phyloP scores from a whole-genome alignment of 805 yeast species.

The Spathaspora sp. region DNA sequence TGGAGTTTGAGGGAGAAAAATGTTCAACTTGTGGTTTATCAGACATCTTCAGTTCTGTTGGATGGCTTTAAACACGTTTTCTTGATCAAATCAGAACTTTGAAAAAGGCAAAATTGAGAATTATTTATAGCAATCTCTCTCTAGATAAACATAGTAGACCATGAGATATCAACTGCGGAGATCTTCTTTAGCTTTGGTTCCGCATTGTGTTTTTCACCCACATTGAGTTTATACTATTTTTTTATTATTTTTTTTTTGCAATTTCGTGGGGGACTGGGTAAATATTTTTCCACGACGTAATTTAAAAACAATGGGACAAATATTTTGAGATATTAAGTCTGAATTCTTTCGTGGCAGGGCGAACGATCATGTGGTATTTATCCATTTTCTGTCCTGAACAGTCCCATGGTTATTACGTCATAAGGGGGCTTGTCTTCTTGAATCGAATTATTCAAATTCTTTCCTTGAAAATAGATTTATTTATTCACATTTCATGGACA shows the following conservation, averaged over 20 bases:
- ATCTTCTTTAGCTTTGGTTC: background rate
- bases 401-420: background rate
- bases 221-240: background rate
- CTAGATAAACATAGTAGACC: background rate
- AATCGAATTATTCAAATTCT: background rate
- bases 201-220: background rate
- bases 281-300: background rate
- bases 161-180: background rate
- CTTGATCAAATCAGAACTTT: background rate
- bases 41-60: background rate
- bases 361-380: background rate
- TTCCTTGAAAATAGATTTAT: background rate
- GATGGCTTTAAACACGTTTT: background rate
- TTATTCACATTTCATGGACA: background rate
- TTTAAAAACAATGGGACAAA: background rate
- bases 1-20: background rate
- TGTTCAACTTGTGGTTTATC: constrained; percentile 3
- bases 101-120: background rate
- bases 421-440: background rate
- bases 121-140: background rate
- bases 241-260: background rate
- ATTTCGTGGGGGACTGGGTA: background rate
- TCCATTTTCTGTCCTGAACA: background rate
- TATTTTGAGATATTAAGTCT: background rate
- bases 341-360: background rate